Conservation (phyloP, 176 grass and related monocot genomes). For the Paspalum notatum region DNA sequence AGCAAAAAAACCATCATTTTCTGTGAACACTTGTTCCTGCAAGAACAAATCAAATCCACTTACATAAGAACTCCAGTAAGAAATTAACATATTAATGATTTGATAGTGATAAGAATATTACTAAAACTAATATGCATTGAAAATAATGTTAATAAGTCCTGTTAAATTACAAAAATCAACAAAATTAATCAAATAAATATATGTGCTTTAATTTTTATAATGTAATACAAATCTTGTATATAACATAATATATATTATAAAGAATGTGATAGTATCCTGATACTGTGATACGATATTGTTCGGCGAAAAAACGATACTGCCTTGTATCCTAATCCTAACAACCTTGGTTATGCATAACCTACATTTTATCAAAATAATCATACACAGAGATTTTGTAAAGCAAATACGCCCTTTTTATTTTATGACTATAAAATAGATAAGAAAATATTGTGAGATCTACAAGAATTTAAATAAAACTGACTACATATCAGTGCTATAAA, state of each 20-base stretch:
- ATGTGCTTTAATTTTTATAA: too few species aligned
- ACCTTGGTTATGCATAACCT: neutral
- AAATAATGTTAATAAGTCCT: too few species aligned
- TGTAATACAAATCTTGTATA: too few species aligned
- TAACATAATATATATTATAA: too few species aligned
- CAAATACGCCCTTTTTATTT: neutral
- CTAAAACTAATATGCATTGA: too few species aligned
- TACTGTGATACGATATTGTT: too few species aligned
- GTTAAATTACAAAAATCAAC: too few species aligned
- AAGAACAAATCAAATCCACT: constrained; percentile 44
- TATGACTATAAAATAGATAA: neutral
- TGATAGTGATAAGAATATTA: too few species aligned
- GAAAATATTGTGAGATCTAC: neutral
- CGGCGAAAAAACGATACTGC: too few species aligned
- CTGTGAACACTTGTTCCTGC: constrained; percentile 89
- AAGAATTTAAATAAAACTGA: neutral
- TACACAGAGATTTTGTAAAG: constrained; percentile 13
- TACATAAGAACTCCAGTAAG: constrained; percentile 19
- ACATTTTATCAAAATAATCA: neutral
- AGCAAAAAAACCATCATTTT: constrained; percentile 95
- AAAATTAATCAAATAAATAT: too few species aligned
- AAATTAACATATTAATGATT: neutral
- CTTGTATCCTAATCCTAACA: too few species aligned
- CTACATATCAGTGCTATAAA: neutral
- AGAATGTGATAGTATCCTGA: too few species aligned